Percentiles rank a stretch among this genome's conserved stretches.
Evolutionary conservation across 2,329 filamentous ascomycete species (phyloP).

Genomic region (Curvularia sp.): DNA sequence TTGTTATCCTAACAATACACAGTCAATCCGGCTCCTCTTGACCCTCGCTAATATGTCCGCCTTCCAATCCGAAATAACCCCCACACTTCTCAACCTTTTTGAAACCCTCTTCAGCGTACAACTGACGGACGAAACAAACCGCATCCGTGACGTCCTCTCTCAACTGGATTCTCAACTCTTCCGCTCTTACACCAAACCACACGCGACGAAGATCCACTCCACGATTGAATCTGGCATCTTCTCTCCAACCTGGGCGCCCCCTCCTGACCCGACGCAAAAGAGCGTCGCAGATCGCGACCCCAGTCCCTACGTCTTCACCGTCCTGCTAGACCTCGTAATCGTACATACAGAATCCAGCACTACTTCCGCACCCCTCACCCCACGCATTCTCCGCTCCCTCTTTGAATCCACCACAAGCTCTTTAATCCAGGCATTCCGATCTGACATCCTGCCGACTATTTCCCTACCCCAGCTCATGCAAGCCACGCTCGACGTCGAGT

Average conservation of each 20-base stretch:
- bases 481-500: slow-evolving; percentile 95
- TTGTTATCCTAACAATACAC: slow-evolving; percentile 9
- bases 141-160: slow-evolving; percentile 84
- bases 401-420: slow-evolving; percentile 81
- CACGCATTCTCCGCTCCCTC: slow-evolving; percentile 83
- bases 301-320: slow-evolving; percentile 86
- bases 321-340: slow-evolving; percentile 83
- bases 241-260: slow-evolving; percentile 73
- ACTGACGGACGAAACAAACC: slow-evolving; percentile 90
- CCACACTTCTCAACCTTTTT: slow-evolving; percentile 88
- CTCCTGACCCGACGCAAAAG: slow-evolving; percentile 49
- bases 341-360: slow-evolving; percentile 77
- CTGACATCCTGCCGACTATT: slow-evolving; percentile 66
- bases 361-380: slow-evolving; percentile 73
- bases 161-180: slow-evolving; percentile 94
- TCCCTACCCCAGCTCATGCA: slow-evolving; percentile 88
- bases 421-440: slow-evolving; percentile 78
- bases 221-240: slow-evolving; percentile 77
- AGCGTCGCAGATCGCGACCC: slow-evolving; percentile 70
- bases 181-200: slow-evolving; percentile 84
- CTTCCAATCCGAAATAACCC: slow-evolving; percentile 81
- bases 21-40: slow-evolving; percentile 92
- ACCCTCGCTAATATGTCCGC: slow-evolving; percentile 91
- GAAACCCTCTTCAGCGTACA: slow-evolving; percentile 94
- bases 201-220: slow-evolving; percentile 60